Base-by-base conservation (phyloP, 176 grass and related monocot genomes). In the Calamus simplicifolius region DNA sequence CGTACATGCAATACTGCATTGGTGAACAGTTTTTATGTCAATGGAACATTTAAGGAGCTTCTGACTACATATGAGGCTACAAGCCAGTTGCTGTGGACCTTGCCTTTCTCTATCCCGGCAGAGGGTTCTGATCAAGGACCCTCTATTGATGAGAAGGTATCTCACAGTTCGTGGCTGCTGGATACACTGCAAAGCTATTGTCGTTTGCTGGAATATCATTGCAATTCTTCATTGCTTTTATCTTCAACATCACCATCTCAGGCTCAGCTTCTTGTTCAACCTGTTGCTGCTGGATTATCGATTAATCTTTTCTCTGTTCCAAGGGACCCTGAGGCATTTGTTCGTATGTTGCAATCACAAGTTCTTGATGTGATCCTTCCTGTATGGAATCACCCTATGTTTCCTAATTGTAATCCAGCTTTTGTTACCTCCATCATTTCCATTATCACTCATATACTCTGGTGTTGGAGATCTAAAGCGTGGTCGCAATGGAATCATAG, bases 31-130 rank as follows among this genome's bases (percentile, higher is more conserved):
- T 87, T 92, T 30, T 92, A 92, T 57, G 83, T 81, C 49, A 87
- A 85, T 64, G 88, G 88, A 67, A 92, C 88, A 75, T 83, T 87
- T 30, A 92, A 92, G 80, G 83, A 92, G 63, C 65, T 92, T 68
- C 66, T 92, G 27, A 92, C 88, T 31, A 92, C 88, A 64, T 92
- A 80, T 64, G 80, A 84, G 78, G 88, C 88, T 26, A 92, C 88
- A 23, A 92, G 83, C 64, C 88, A 92, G 61, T 62, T 92, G 27
- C 71, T 92, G 52, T 92, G 88, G 88, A 82, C 76, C 0, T 17
- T 83, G 59, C 80, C 88, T 76, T 86, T 83, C 55, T 58, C 82
- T 59, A 25, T 72, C 17, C 63, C 59, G 1, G n/a, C 53, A 64
- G 28, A 57, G 49, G 55, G 57, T 6, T 16, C 49, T n/a, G 73